phyloP scores from a whole-genome alignment of 1,284 basidiomycete genomes.

The Marasmius oreades region DNA sequence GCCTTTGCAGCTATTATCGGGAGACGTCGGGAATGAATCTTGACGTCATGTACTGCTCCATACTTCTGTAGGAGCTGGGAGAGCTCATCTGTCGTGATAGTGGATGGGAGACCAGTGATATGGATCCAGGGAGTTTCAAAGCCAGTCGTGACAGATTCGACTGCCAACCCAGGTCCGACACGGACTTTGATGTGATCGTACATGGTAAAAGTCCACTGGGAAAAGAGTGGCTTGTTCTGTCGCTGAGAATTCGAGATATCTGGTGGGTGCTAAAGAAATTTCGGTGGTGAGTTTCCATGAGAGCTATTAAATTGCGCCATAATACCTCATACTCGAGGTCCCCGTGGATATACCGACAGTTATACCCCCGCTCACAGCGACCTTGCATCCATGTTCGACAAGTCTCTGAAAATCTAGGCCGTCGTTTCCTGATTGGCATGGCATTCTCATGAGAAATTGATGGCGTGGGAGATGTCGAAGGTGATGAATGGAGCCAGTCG shows the following conservation, averaged over 20 bases:
- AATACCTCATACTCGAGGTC: conserved; percentile 29
- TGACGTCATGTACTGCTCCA: conserved; percentile 39
- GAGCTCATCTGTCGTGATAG: conserved; percentile 25
- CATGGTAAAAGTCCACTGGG: conserved; percentile 20
- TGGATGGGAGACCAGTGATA: conserved; percentile 33
- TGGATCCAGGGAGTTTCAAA: conserved; percentile 44
- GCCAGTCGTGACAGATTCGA: conserved; percentile 39
- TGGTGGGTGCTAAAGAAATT: background rate
- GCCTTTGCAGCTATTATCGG: conserved; percentile 34
- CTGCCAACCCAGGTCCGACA: conserved; percentile 38
- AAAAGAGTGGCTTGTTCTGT: background rate
- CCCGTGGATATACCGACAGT: conserved; percentile 28
- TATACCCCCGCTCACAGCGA: conserved; percentile 18
- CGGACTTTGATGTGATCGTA: conserved; percentile 39
- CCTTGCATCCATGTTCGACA: conserved; percentile 19
- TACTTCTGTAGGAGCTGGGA: conserved; percentile 31
- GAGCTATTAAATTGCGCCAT: background rate
- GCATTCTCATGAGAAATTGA: background rate
- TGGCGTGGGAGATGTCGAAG: background rate
- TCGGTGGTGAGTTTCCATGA: background rate
- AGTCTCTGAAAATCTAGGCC: conserved; percentile 13
- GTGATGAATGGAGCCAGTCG: background rate
- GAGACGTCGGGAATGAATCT: conserved; percentile 6
- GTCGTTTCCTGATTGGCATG: background rate
- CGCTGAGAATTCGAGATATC: background rate